phyloP scores from a whole-genome alignment of 2,329 filamentous ascomycete species.

The Byssoonygena ceratinophila region DNA sequence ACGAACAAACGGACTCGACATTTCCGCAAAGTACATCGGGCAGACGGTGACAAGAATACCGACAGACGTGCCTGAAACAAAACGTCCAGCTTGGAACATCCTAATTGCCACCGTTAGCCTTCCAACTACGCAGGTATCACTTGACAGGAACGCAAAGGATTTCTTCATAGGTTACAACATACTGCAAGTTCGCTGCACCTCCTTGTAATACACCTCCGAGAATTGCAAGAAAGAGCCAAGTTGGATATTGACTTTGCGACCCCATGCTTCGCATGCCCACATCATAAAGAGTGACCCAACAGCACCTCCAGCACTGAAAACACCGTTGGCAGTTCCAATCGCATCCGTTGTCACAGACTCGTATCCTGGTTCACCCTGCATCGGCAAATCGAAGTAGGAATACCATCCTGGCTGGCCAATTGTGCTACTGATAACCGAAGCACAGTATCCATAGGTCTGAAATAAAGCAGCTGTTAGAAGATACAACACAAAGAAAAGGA shows the following conservation, averaged over 20 bases:
- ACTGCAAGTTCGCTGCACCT: constrained; percentile 38
- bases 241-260: constrained; percentile 39
- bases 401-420: constrained; percentile 47
- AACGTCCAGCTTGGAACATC: constrained; percentile 40
- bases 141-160: neutral
- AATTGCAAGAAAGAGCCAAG: constrained; percentile 36
- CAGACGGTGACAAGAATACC: constrained; percentile 37
- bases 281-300: constrained; percentile 41
- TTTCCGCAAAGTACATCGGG: constrained; percentile 39
- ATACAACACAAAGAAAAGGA: neutral
- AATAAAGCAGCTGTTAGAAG: neutral
- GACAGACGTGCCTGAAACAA: constrained; percentile 35
- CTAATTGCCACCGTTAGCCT: constrained; percentile 17
- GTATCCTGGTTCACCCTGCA: constrained; percentile 37
- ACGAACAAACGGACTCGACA: constrained; percentile 33
- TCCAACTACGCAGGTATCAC: neutral
- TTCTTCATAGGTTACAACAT: constrained; percentile 12
- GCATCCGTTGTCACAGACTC: constrained; percentile 37
- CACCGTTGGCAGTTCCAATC: constrained; percentile 42
- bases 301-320: constrained; percentile 42
- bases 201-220: constrained; percentile 41
- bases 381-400: constrained; percentile 40
- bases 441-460: constrained; percentile 44
- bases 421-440: constrained; percentile 43
- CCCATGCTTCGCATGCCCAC: constrained; percentile 40